Base-by-base conservation (phyloP, 2,329 filamentous ascomycete species). In the Hypomyces perniciosus region DNA sequence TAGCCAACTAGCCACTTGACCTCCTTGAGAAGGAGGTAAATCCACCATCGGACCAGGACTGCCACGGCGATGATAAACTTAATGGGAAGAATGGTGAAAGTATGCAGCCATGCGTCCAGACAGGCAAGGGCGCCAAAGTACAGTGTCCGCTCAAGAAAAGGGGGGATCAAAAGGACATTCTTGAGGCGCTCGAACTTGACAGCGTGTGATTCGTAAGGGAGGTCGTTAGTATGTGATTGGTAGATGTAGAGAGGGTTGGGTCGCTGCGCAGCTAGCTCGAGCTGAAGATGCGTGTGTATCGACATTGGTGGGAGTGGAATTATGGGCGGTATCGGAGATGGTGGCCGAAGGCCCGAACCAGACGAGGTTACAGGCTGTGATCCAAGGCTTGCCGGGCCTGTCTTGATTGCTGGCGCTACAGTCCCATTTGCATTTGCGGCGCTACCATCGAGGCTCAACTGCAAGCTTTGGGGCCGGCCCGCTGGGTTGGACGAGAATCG, bases 31-130 rank as follows among this genome's bases (percentile, higher is more conserved):
- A 92, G 59, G 26, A 90, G 80, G 33, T 86, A 81, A 2, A 69
- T 76, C 88, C 89, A 95, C 78, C 91, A 97, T 54, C 81, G 79
- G 8, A 83, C 67, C 28, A 99, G 71, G 2, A 97, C 83, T 20
- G 81, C 82, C 0, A 92, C 61, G 1, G 93, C 92, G 52, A 91
- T 86, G 48, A 87, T 67, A 60, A 99, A 97, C 2, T 93, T 81
- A 53, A 99, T 78, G 0, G 93, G 93, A 0, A 99, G 74, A 41
- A 99, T 96, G 0, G 93, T 99, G 61, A 99, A 95, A 1, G 90
- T 95, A 70, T 96, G 93, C 1, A 99, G 79, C 90, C 92, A 99
- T 1, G 92, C 88, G 66, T 99, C 93, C 5, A 99, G 75, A 68
- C 93, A 99, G 6, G 92, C 91, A 33, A 97, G 70, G 0, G 88